Base-by-base conservation (phyloP, 2,329 filamentous ascomycete species). In the Neodidymelliopsis sp. region DNA sequence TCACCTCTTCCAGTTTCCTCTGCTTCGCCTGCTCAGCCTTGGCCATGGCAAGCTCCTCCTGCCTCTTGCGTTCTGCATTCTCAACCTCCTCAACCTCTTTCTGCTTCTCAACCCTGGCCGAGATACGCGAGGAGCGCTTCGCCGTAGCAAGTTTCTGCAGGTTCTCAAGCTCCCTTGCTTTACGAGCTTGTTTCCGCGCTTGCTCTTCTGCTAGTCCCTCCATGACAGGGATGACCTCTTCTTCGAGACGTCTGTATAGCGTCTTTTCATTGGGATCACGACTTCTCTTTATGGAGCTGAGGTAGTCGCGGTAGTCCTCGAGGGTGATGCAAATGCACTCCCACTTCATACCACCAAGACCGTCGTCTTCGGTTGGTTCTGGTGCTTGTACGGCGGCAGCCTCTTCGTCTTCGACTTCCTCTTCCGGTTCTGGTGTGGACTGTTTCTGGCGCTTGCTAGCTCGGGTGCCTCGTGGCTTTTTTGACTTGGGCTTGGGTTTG, bases 71-170 rank as follows among this genome's bases (percentile, higher is more conserved):
- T 60, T 90, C 85, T 34, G 87, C 88, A 65, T 92, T 88, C 8
- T 81, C 84, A 13, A 80, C 81, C 59, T 88, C 83, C 51, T 90
- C 86, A 35, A 93, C 86, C 53, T 88, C 80, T 60, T 84, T 87
- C 65, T 91, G 89, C 56, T 85, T 87, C 67, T 97, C 91, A 24
- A 85, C 78, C 67, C 91, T 95, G 57, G 83, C 83, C 13, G 93
- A 92, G 59, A 99, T 84, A 55, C 94, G 85, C 64, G 90, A 96
- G 1, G 94, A 99, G 55, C 94, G 82, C 75, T 99, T 99, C 4
- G 94, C 93, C 47, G 88, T 90, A n/a, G 91, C 91, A 75, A 97
- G 82, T 69, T 94, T 93, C 61, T 93, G 87, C 57, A 96, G 74
- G 59, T 86, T 91, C 41, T 91, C 78, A 16, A 96, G 74, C 64